Evolutionary conservation across 2,329 filamentous ascomycete species (phyloP).

Genomic region (Scedosporium aurantiacum): DNA sequence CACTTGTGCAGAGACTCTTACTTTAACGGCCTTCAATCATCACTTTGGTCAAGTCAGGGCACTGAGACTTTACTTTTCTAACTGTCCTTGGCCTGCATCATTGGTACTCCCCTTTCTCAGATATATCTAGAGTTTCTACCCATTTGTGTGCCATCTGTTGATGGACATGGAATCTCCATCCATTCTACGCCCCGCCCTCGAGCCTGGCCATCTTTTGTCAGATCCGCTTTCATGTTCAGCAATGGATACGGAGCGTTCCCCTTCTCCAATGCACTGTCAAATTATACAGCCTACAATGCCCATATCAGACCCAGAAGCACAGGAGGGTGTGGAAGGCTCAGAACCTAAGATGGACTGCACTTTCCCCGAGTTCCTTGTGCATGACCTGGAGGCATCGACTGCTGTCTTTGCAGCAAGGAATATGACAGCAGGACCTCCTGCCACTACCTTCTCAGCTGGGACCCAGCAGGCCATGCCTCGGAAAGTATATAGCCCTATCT

Average conservation of each 20-base stretch:
- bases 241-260: background rate
- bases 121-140: background rate
- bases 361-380: slow-evolving; percentile 44
- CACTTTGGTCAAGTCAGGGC: background rate
- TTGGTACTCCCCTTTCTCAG: background rate
- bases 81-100: background rate
- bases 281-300: background rate
- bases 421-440: slow-evolving; percentile 41
- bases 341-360: slow-evolving; percentile 25
- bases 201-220: no score
- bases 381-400: slow-evolving; percentile 38
- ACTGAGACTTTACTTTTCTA: background rate
- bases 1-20: background rate
- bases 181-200: no score
- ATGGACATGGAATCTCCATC: background rate
- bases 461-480: background rate
- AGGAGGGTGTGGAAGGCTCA: background rate
- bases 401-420: slow-evolving; percentile 37
- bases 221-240: background rate
- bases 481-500: background rate
- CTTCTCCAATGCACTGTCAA: background rate
- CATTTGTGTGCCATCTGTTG: background rate
- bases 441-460: slow-evolving; percentile 19
- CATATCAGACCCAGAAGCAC: background rate
- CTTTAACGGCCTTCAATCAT: background rate